Evolutionary conservation across 352 stramenopile species (phyloP).

Genomic region (Ophiocytium majus): DNA sequence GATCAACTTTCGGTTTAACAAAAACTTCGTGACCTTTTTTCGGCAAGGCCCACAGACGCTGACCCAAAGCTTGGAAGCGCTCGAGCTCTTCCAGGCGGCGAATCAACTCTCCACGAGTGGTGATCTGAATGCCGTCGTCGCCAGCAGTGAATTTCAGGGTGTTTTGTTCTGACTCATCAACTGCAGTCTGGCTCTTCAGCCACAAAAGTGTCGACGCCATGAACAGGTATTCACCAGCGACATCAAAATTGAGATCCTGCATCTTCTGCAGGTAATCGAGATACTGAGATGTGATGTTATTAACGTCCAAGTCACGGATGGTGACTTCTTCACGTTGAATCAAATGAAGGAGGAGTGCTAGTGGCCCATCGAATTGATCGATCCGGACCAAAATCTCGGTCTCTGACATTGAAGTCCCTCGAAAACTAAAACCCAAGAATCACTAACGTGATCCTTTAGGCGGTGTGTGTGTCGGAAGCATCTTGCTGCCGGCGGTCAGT

Average conservation of each 20-base stretch:
- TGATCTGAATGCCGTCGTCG: neutral
- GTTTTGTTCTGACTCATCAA: neutral
- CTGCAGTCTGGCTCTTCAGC: neutral
- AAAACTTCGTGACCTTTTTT: conserved; percentile 13
- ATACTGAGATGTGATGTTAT: conserved; percentile 10
- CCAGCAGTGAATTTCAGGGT: neutral
- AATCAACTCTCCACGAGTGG: conserved; percentile 3
- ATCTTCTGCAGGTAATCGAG: conserved; percentile 9
- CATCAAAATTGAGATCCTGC: conserved; percentile 20
- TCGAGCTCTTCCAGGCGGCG: neutral
- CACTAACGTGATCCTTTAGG: too few species aligned
- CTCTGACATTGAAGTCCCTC: too few species aligned
- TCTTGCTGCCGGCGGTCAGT: neutral
- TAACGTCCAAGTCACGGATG: neutral
- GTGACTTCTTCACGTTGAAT: neutral
- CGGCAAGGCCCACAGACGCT: neutral
- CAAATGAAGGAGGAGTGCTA: neutral
- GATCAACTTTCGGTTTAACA: neutral
- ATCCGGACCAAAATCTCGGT: neutral
- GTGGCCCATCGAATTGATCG: neutral
- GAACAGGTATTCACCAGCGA: conserved; percentile 2
- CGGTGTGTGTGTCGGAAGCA: neutral
- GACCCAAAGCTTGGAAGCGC: neutral
- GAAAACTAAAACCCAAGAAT: too few species aligned
- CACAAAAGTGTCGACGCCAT: neutral